Percentiles rank a stretch among this genome's conserved stretches.
These are phyloP conservation scores for Euryodendron excelsum DNA, from an alignment of 148 eudicot genomes.

Conservation along the genomic window DNA sequence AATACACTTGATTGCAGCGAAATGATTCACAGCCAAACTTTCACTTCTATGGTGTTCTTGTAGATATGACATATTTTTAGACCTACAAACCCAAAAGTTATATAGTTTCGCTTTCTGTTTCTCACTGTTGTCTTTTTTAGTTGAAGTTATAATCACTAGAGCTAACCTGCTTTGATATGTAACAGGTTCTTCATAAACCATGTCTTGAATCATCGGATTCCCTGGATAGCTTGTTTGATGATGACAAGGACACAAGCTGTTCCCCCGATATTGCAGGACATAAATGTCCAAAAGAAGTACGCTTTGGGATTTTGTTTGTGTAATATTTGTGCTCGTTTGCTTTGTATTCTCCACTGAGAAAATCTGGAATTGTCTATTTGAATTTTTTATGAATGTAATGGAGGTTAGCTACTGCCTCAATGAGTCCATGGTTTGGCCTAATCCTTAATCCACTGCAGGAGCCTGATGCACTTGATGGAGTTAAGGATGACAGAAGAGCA, in stretches of 20 bases:
- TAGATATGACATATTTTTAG: not conserved
- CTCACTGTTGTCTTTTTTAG: not conserved
- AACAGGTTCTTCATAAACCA: constrained; percentile 50
- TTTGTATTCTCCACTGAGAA: not conserved
- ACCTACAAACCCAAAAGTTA: not conserved
- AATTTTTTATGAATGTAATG: not conserved
- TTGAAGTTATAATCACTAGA: not conserved
- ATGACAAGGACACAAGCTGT: constrained; percentile 45
- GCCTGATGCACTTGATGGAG: constrained; percentile 39
- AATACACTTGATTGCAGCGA: not conserved
- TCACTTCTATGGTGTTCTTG: not conserved
- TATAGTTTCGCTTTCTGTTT: not conserved
- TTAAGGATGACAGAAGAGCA: constrained; percentile 48
- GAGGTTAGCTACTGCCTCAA: not conserved
- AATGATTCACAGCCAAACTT: not conserved
- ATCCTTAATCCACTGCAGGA: constrained; percentile 48
- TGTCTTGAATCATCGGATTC: constrained; percentile 64
- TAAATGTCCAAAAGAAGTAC: constrained; percentile 58
- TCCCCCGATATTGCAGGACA: constrained; percentile 19
- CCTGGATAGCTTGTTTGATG: constrained; percentile 62
- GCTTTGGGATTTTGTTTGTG: not conserved
- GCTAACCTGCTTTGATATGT: constrained; percentile 16
- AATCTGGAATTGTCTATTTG: not conserved
- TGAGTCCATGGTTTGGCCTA: not conserved
- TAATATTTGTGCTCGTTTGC: not conserved